phyloP scores from a whole-genome alignment of 2,329 filamentous ascomycete genomes.

The Ceratocystis harringtonii region DNA sequence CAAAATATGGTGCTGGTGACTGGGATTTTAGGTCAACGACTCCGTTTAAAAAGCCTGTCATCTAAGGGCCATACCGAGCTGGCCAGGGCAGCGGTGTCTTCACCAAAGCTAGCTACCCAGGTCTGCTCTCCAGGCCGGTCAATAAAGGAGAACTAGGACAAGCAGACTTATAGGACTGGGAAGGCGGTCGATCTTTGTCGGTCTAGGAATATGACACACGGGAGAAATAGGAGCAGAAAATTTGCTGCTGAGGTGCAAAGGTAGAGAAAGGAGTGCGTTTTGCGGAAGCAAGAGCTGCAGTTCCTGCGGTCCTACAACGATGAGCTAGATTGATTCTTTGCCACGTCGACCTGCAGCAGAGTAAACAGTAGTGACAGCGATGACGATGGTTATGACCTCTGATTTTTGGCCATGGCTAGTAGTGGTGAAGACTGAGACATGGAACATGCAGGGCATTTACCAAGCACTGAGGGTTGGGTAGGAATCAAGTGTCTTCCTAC shows the following conservation, averaged over 20 bases:
- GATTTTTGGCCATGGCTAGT: neutral
- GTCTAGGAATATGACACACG: neutral
- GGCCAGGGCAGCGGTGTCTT: neutral
- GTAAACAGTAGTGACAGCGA: neutral
- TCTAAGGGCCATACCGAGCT: neutral
- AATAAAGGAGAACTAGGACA: neutral
- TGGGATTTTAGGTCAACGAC: neutral
- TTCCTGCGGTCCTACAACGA: neutral
- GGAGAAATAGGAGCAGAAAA: neutral
- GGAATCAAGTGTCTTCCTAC: neutral
- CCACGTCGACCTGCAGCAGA: neutral
- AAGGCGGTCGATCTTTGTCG: conserved; percentile 1
- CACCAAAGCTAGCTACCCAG: neutral
- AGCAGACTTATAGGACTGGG: neutral
- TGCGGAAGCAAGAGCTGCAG: neutral
- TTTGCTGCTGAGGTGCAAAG: neutral
- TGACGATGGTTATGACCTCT: neutral
- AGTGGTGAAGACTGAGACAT: neutral
- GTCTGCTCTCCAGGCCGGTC: neutral
- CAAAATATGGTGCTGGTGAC: neutral
- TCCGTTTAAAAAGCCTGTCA: neutral
- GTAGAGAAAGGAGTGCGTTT: neutral
- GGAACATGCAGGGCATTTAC: neutral
- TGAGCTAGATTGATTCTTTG: neutral
- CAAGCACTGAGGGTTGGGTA: neutral